Percentiles rank a stretch among this genome's conserved stretches.
phyloP scores from a whole-genome alignment of 139 green algal genomes.

The Chlorella ohadii region DNA sequence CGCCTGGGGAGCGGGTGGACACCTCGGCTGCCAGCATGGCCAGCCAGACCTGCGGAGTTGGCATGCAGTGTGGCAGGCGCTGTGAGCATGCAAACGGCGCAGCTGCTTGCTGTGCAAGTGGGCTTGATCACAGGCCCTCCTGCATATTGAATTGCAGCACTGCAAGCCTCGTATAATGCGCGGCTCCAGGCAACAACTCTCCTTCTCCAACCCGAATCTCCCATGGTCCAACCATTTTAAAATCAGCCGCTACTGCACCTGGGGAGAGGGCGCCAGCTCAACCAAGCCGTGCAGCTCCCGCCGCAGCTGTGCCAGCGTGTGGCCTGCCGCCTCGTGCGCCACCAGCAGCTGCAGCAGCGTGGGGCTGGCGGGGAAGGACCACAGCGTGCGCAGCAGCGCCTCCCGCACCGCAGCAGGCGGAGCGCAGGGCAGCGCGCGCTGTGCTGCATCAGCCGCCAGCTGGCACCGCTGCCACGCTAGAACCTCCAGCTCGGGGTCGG shows the following conservation, averaged over 20 bases:
- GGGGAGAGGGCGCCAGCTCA: slow-evolving; percentile 1
- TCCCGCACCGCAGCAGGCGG: not conserved
- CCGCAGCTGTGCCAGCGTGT: slow-evolving; percentile 31
- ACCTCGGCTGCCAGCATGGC: slow-evolving; percentile 24
- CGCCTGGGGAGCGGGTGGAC: slow-evolving; percentile 17
- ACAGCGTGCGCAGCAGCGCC: slow-evolving; percentile 38
- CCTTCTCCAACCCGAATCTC: too few species aligned
- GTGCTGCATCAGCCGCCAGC: slow-evolving; percentile 16
- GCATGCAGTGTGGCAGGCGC: not conserved
- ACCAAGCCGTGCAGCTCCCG: not conserved
- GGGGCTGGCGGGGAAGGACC: slow-evolving; percentile 48
- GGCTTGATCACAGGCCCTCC: too few species aligned
- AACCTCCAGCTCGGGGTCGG: not conserved
- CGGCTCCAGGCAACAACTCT: too few species aligned
- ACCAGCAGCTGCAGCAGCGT: slow-evolving; percentile 52
- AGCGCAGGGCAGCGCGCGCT: not conserved
- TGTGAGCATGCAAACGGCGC: not conserved
- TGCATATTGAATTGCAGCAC: too few species aligned
- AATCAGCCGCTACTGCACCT: too few species aligned
- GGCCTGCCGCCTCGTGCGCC: slow-evolving; percentile 35
- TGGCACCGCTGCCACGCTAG: slow-evolving; percentile 10
- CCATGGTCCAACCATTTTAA: too few species aligned
- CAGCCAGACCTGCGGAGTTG: slow-evolving; percentile 11
- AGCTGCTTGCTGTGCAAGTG: not conserved
- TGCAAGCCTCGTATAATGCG: too few species aligned